Evolutionary conservation across 2,329 filamentous ascomycete species (phyloP).

Genomic region (Colletotrichum liriopes): DNA sequence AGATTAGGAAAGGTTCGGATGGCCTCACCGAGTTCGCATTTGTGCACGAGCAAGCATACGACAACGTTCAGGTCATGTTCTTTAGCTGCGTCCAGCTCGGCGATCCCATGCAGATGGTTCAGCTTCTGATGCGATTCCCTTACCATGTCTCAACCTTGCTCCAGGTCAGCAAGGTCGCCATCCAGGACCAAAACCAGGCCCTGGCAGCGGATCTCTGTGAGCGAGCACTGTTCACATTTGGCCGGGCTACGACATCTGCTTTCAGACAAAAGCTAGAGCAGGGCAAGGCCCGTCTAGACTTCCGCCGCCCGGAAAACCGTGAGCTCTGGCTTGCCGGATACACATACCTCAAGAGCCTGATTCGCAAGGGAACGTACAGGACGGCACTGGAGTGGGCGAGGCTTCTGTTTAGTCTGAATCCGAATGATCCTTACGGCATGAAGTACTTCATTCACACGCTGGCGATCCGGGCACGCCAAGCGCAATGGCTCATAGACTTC

Average conservation of each 20-base stretch:
- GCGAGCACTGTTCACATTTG: conserved; percentile 92
- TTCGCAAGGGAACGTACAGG: conserved; percentile 92
- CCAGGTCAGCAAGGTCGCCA: conserved; percentile 92
- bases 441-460: conserved; percentile 86
- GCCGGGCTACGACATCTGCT: conserved; percentile 86
- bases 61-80: conserved; percentile 82
- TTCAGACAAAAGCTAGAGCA: conserved; percentile 83
- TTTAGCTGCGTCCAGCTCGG: conserved; percentile 85
- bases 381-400: conserved; percentile 97
- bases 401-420: conserved; percentile 82
- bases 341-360: conserved; percentile 88
- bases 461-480: conserved; percentile 85
- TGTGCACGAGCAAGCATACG: conserved; percentile 81
- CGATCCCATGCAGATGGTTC: conserved; percentile 86
- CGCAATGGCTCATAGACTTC: conserved; percentile 82
- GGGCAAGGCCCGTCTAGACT: conserved; percentile 86
- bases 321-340: conserved; percentile 94
- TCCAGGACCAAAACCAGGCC: conserved; percentile 90
- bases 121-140: conserved; percentile 72
- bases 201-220: conserved; percentile 91
- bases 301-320: conserved; percentile 86
- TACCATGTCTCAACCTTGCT: conserved; percentile 96
- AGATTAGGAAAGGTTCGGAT: conserved; percentile 57
- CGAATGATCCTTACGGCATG: conserved; percentile 86
- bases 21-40: conserved; percentile 83